Base-by-base conservation (phyloP, 495 filamentous ascomycete species). In the Cudoniella acicularis region DNA sequence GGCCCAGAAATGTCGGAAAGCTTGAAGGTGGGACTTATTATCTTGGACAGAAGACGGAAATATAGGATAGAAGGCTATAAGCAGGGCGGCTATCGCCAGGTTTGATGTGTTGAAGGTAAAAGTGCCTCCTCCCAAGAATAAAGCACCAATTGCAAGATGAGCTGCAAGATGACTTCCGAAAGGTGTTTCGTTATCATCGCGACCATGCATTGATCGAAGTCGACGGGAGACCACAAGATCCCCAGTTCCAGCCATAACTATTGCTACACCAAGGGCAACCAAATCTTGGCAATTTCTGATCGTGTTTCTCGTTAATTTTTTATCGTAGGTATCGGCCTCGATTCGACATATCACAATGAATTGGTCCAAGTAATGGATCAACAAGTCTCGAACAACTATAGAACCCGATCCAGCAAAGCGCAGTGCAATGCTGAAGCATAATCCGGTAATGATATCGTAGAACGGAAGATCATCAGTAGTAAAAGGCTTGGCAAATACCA, bases 1-100 rank as follows among this genome's bases (percentile, higher is more conserved):
- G 13, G 96, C 92, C 94, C 94, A 99, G 67, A 99, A 86, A 71
- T 99, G 94, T 1, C 95, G 87, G 78, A 98, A 96, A 6, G 94
- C 94, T 78, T 99, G 94, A 2, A 98, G 79, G 61, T 99, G 94
- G 23, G 89, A 91, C 67, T 87, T 89, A 67, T 96, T 97, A 75
- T 98, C 94, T 50, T 94, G 85, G 2, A 96, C 88, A 2, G 84
- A 85, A 24, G 84, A 85, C 1, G 94, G 94, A 70, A 93, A 98
- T 21, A 97, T 79, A 0, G 94, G 94, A 64, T 98, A 98, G 69
- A 99, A 94, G 1, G 94, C 88, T 53, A 92, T 90, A 17, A 99
- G 79, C 8, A 99, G 79, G 0, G 90, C 83, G 8, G 92, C 92
- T 49, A 93, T 83, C 27, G 94, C 91, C 13, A 94, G 70, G 67